These are phyloP conservation scores for Serendipita sp. DNA, from an alignment of 768 basidiomycete species.

Conservation along the genomic window DNA sequence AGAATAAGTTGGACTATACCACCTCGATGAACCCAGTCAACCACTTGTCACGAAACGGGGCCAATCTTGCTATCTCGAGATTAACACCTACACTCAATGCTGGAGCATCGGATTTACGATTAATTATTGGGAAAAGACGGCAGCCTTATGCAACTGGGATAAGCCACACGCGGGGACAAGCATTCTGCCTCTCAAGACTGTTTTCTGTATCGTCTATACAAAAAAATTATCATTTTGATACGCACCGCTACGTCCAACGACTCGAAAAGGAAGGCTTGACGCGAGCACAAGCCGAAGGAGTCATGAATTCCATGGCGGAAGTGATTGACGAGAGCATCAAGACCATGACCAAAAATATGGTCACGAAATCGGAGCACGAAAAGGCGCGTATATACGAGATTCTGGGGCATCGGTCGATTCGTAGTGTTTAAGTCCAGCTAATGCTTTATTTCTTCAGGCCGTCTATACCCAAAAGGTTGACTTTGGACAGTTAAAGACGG, in stretches of 20 bases:
- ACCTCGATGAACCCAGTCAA: too few relatives aligned
- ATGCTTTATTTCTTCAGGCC: constrained; percentile 30
- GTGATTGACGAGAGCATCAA: constrained; percentile 94
- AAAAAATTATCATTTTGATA: constrained; percentile 58
- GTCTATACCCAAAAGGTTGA: constrained; percentile 94
- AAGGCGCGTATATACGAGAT: constrained; percentile 39
- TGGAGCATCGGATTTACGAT: too few relatives aligned
- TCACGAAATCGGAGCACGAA: constrained; percentile 89
- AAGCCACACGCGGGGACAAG: too few relatives aligned
- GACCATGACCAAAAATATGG: constrained; percentile 93
- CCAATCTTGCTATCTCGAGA: too few relatives aligned
- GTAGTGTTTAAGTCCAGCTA: not conserved
- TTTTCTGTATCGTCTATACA: not conserved
- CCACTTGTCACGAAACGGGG: too few relatives aligned
- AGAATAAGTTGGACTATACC: too few relatives aligned
- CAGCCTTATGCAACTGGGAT: too few relatives aligned
- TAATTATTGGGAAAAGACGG: too few relatives aligned
- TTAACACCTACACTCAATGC: too few relatives aligned
- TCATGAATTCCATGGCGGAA: constrained; percentile 92
- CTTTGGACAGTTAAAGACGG: constrained; percentile 91
- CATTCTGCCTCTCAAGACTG: not conserved
- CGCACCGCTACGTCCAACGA: constrained; percentile 84
- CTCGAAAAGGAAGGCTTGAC: constrained; percentile 80
- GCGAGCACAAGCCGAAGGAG: constrained; percentile 84
- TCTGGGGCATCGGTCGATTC: not conserved